Conservation (phyloP, 371 early-diverging fungal genomes). For the Saksenaea oblongispora region DNA sequence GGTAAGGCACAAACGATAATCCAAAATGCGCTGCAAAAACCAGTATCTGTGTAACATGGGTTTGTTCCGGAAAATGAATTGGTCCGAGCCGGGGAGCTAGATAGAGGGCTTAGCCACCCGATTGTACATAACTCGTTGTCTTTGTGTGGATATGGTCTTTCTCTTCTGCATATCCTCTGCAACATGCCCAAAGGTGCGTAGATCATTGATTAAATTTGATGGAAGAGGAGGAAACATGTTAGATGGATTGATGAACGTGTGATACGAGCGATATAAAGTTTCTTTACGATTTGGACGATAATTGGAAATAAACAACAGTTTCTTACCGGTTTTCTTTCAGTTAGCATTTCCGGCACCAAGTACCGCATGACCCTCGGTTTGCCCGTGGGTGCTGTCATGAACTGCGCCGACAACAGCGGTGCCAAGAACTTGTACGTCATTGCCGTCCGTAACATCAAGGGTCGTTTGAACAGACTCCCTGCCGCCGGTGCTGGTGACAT, state of each 20-base stretch:
- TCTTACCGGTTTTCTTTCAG: constrained; percentile 13
- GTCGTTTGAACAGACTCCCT: constrained; percentile 98
- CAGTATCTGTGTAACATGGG: no score
- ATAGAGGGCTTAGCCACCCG: not conserved
- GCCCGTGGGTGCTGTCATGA: constrained; percentile 99
- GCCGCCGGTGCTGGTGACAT: constrained; percentile 99
- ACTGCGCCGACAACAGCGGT: constrained; percentile 99
- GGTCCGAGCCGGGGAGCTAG: not conserved
- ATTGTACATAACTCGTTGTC: constrained; percentile 1
- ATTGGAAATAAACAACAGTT: not conserved
- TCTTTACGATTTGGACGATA: not conserved
- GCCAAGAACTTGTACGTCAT: constrained; percentile 99
- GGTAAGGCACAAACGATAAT: no score
- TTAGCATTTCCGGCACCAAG: constrained; percentile 90
- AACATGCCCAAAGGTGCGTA: constrained; percentile 2
- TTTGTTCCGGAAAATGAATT: not conserved
- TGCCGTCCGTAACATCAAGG: constrained; percentile 96
- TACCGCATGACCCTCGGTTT: constrained; percentile 99
- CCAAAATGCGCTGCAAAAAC: no score
- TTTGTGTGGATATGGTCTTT: constrained; percentile 1
- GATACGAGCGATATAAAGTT: not conserved
- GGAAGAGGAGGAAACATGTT: not conserved
- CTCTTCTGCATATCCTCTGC: constrained; percentile 6
- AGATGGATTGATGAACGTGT: not conserved
- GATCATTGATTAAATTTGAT: not conserved